Base-by-base conservation (phyloP, 1,284 basidiomycete genomes). In the Porodaedalea pini region DNA sequence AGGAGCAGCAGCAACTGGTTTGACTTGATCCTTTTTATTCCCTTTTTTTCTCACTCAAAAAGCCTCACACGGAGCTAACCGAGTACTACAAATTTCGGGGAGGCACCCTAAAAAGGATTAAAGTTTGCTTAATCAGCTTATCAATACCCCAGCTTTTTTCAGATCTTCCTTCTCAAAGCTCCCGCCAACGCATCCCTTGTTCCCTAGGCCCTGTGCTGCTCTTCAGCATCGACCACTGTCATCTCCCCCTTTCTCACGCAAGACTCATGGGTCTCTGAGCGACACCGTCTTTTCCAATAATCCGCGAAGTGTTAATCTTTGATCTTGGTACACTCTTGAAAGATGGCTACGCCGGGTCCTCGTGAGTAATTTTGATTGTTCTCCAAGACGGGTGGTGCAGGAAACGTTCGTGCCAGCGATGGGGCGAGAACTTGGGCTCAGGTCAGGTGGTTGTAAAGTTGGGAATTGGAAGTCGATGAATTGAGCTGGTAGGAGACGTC, bases 301-400 rank as follows among this genome's bases (percentile, higher is more conserved):
- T n/a, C 10, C 29, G 7, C 21, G 21, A 53, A 34, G 36, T 44
- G 34, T 53, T 19, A 27, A 31, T 31, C 51, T 39, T 39, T 40
- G 36, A 25, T 27, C 40, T 21, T 25, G 19, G 31, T 34, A 39
- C 15, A 44, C 19, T 29, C 15, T 19, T 44, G 13, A 36, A 39
- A 54, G 23, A 54, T 54, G 43, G 32, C 44, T 8, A 25, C 39
- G 4, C 19, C 43, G 11, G 15, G 8, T 17, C 21, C 53, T 15
- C 31, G 53, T 54, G 53, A 45, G 53, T 34, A 45, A 34, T 25
- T 34, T 37, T 47, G 5, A 11, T 36, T 32, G n/a, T 29, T 23
- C 32, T 45, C n/a, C n/a, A n/a, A n/a, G n/a, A n/a, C 39, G 23
- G 36, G 25, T 19, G 5, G 11, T 34, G 43, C 31, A 13, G 34